These are phyloP conservation scores for Euphorbia corollata DNA, from an alignment of 441 rosid species.

Conservation along the genomic window DNA sequence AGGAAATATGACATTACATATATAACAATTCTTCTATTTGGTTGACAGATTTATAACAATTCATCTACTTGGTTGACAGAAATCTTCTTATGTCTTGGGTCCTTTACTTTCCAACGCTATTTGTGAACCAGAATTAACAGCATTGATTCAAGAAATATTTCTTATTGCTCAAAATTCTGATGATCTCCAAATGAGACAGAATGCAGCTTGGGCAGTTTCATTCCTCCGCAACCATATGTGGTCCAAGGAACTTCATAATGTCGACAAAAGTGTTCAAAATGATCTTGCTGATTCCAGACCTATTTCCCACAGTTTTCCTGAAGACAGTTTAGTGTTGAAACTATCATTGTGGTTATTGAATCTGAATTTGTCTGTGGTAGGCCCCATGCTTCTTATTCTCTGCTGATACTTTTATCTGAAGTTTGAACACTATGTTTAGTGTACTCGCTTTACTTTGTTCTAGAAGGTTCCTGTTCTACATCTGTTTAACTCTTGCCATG, in stretches of 20 bases:
- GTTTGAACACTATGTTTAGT: background rate
- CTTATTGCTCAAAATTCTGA: slow-evolving; percentile 71
- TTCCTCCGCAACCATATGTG: slow-evolving; percentile 61
- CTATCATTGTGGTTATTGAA: slow-evolving; percentile 53
- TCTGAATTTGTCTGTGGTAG: slow-evolving; percentile 45
- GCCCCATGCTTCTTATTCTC: slow-evolving; percentile 17
- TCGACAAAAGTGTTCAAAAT: slow-evolving; percentile 26
- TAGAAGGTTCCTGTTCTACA: background rate
- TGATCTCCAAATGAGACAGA: slow-evolving; percentile 60
- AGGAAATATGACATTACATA: slow-evolving; percentile 2
- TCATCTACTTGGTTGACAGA: slow-evolving; percentile 42
- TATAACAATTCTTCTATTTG: slow-evolving; percentile 24
- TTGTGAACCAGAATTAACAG: slow-evolving; percentile 47
- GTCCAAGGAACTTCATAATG: slow-evolving; percentile 40
- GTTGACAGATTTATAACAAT: slow-evolving; percentile 40
- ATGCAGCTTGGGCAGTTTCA: slow-evolving; percentile 85
- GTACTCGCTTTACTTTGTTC: background rate
- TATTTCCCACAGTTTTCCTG: slow-evolving; percentile 49
- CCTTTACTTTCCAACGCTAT: slow-evolving; percentile 54
- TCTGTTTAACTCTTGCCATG: background rate
- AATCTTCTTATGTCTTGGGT: slow-evolving; percentile 44
- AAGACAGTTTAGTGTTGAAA: slow-evolving; percentile 61
- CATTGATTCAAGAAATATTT: slow-evolving; percentile 77
- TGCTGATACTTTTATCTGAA: background rate
- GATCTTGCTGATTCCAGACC: slow-evolving; percentile 34